Evolutionary conservation across 139 green algal species (phyloP), one percentile per base, ranked within the genome.

Genomic region (Chlamydomonas schloesseri): DNA sequence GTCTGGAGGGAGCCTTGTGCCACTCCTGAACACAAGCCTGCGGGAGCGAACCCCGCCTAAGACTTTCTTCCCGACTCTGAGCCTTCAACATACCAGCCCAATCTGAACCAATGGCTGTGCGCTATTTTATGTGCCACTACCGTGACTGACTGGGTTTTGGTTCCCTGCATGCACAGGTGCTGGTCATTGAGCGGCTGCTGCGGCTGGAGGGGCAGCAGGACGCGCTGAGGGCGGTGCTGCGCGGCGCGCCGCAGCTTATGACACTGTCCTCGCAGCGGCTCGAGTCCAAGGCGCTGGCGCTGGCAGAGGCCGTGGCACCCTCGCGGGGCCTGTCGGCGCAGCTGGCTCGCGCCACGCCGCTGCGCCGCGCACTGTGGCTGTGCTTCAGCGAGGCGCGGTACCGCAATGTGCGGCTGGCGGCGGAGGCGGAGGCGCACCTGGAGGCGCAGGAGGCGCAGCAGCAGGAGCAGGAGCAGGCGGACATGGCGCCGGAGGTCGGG

Each of bases 171-270:
- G 28, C 17, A 4, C 76, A 85, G 68, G 68, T 85, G 34, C 47
- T 2, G 2, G 46, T 76, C 2, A 67, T 85, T 33, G n/a, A 31
- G 67, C 47, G 33, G 2, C 65, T 85, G 47, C 46, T 85, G 79
- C 47, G 68, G 9, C 67, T 85, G 47, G 79, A 36, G 79, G 46
- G 64, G 20, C 29, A 28, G 64, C 42, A 29, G 0, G 71, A 64
- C 10, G 46, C 28, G 31, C 50, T 85, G 64, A 31, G 47, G 28
- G 46, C 31, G 20, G 79, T 85, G 53, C n/a, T 85, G 33, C 67
- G 79, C 46, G 47, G 67, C 79, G 67, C 79, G n/a, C 79, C 79
- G 46, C 79, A 85, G 79, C 46, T 85, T n/a, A 67, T 85, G 79
- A 76, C 79, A 47, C 64, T 85, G 47, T 31, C 67, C 0, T 21